phyloP scores from a whole-genome alignment of 768 basidiomycete species.

The Leccinum disarticulatum region DNA sequence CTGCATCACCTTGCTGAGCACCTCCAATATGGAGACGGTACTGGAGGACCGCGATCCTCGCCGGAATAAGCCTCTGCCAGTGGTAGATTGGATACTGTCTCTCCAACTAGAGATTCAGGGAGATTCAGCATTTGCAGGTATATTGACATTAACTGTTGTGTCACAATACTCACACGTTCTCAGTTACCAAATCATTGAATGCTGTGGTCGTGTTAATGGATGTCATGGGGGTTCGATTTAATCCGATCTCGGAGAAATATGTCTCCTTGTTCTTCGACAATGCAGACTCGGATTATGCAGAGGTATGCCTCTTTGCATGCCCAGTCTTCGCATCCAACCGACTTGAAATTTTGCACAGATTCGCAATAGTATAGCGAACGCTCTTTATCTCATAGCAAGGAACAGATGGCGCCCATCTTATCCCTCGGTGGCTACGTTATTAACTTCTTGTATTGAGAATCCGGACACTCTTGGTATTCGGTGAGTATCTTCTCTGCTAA shows the following conservation, averaged over 20 bases:
- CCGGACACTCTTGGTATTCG: conserved; percentile 63
- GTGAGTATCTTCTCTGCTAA: conserved; percentile 32
- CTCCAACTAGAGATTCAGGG: conserved; percentile 80
- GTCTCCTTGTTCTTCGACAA: conserved; percentile 71
- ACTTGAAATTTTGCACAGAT: conserved; percentile 44
- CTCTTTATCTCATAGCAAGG: conserved; percentile 55
- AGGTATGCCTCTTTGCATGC: conserved; percentile 45
- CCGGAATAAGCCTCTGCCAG: conserved; percentile 56
- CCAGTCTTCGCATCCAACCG: neutral
- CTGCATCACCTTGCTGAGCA: conserved; percentile 5
- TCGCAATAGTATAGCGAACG: conserved; percentile 65
- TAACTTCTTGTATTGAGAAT: conserved; percentile 50
- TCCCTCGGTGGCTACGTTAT: conserved; percentile 50
- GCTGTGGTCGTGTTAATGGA: conserved; percentile 68
- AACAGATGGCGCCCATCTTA: conserved; percentile 72
- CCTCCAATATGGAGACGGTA: conserved; percentile 38
- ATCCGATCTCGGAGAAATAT: conserved; percentile 65
- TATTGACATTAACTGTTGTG: conserved; percentile 23
- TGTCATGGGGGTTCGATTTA: conserved; percentile 63
- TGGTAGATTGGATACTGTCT: conserved; percentile 70
- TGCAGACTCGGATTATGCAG: conserved; percentile 80
- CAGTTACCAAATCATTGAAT: conserved; percentile 77
- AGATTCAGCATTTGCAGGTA: conserved; percentile 87
- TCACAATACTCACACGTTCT: conserved; percentile 11
- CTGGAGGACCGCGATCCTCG: conserved; percentile 78